Evolutionary conservation across 768 basidiomycete species (phyloP).

Genomic region (Leccinum sublutescens): DNA sequence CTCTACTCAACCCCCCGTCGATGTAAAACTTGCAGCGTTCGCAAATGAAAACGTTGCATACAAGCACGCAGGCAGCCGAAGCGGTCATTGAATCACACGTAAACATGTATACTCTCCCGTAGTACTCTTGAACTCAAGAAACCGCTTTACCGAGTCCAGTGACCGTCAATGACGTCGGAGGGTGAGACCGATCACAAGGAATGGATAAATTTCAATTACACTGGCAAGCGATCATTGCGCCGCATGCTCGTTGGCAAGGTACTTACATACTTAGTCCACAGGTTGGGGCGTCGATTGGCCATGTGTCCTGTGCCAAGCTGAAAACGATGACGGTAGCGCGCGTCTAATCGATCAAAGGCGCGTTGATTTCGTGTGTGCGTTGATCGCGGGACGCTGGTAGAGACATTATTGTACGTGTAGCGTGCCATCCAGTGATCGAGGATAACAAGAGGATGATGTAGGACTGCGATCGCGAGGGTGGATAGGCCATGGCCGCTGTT

Average conservation of each 20-base stretch:
- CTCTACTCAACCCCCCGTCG: background rate
- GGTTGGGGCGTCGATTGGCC: too few relatives aligned
- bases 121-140: background rate
- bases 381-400: too few relatives aligned
- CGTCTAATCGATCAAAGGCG: too few relatives aligned
- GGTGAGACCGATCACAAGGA: constrained; percentile 1
- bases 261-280: background rate
- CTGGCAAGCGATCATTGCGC: background rate
- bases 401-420: too few relatives aligned
- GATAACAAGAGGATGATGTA: too few relatives aligned
- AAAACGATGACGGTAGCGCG: too few relatives aligned
- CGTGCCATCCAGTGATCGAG: too few relatives aligned
- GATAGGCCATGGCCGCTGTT: too few relatives aligned
- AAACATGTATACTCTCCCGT: constrained; percentile 32
- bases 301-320: too few relatives aligned
- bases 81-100: constrained; percentile 37
- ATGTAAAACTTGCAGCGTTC: constrained; percentile 20
- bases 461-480: too few relatives aligned
- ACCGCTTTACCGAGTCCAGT: background rate
- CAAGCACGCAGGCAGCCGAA: constrained; percentile 29
- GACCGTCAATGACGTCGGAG: constrained; percentile 8
- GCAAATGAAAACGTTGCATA: constrained; percentile 26
- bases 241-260: background rate
- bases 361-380: too few relatives aligned
- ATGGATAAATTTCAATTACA: background rate